These are phyloP conservation scores for Lycium barbarum DNA, from an alignment of 257 asterid species.

Conservation along the genomic window DNA sequence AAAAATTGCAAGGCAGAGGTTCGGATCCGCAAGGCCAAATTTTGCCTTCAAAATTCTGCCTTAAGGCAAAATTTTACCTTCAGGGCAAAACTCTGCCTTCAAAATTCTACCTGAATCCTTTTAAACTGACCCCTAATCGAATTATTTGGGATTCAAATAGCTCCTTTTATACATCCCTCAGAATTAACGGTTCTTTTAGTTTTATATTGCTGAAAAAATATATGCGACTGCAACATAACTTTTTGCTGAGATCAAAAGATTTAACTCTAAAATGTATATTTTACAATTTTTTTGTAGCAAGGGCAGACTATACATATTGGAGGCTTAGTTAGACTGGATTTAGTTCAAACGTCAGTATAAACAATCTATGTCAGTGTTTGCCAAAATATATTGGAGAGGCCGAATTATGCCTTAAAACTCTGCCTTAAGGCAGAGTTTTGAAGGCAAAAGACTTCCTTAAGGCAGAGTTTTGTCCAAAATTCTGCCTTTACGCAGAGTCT, in stretches of 20 bases:
- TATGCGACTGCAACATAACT: background rate
- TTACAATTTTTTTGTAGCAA: constrained; percentile 55
- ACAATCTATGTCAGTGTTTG: constrained; percentile 87
- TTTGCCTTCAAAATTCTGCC: too few species aligned
- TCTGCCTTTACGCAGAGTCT: too few species aligned
- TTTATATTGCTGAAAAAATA: background rate
- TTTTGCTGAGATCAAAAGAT: background rate
- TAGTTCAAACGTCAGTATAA: constrained; percentile 70
- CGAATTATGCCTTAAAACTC: too few species aligned
- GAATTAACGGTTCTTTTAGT: background rate
- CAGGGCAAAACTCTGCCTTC: too few species aligned
- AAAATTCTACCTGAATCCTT: background rate
- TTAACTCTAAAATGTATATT: background rate
- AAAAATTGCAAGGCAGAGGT: too few species aligned
- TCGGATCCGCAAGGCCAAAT: too few species aligned
- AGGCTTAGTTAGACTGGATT: constrained; percentile 79
- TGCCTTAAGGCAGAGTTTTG: too few species aligned
- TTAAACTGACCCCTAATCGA: constrained; percentile 16
- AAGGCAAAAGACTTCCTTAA: too few species aligned
- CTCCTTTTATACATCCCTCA: background rate
- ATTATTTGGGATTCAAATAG: constrained; percentile 5
- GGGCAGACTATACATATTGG: constrained; percentile 91
- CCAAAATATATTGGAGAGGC: too few species aligned
- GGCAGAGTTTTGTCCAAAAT: too few species aligned
- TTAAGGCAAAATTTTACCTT: too few species aligned